These are phyloP conservation scores for Sporopachydermia cereana DNA, from an alignment of 1,139 yeast genomes.

Conservation along the genomic window DNA sequence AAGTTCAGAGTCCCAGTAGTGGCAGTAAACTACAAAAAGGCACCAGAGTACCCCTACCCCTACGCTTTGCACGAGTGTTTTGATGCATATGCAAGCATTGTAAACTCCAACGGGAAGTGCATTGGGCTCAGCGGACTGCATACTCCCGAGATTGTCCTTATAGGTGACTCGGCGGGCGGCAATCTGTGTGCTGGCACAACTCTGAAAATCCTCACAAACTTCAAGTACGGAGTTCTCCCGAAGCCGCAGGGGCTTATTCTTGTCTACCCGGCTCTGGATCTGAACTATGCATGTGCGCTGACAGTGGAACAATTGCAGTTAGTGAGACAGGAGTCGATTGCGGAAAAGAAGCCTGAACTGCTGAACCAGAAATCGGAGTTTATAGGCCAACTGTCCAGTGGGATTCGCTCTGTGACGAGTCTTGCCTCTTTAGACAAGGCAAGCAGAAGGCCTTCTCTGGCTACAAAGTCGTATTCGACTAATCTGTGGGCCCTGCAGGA, in stretches of 20 bases:
- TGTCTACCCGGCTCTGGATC: constrained; percentile 17
- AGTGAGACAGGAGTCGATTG: constrained; percentile 11
- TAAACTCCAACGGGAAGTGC: constrained; percentile 14
- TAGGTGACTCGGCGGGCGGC: constrained; percentile 20
- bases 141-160: constrained; percentile 13
- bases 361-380: constrained; percentile 1
- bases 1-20: constrained; percentile 14
- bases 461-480: not conserved
- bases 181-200: constrained; percentile 16
- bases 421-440: not conserved
- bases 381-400: constrained; percentile 1
- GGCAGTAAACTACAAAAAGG: constrained; percentile 31
- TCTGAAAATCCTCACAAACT: constrained; percentile 12
- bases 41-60: constrained; percentile 42
- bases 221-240: constrained; percentile 9
- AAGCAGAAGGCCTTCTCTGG: not conserved
- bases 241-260: constrained; percentile 16
- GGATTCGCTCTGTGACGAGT: constrained; percentile 4
- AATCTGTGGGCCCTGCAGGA: not conserved
- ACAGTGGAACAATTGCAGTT: constrained; percentile 13
- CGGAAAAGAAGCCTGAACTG: constrained; percentile 6
- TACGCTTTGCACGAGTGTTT: constrained; percentile 37
- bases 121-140: constrained; percentile 14
- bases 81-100: constrained; percentile 23
- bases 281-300: constrained; percentile 15